Base-by-base conservation (phyloP, 768 basidiomycete species). In the Leccinellum rugosiceps region DNA sequence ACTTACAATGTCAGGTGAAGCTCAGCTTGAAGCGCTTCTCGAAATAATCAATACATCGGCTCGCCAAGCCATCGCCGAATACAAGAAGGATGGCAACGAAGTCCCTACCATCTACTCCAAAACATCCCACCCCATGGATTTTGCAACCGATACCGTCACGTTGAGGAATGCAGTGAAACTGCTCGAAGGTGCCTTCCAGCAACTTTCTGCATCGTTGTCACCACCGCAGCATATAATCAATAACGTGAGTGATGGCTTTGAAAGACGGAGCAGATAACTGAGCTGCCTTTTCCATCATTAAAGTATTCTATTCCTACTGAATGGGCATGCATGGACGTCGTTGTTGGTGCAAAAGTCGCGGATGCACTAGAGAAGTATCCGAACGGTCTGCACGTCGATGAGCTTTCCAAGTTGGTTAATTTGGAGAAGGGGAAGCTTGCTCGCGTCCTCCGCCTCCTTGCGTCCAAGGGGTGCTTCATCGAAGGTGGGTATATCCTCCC, bases 371-470 rank as follows among this genome's bases (percentile, higher is more conserved):
- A 41, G 41, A 43, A 43, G 6, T 21, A 43, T 43, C 19, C 41
- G 21, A 13, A 43, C 7, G 41, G 41, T 7, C 41, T 43, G 11
- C 41, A 43, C 11, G 19, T 43, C 6, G 41, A 43, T 1, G 41
- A 43, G 6, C 41, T 43, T 43, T 43, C 41, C 41, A 21, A 21
- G 1, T 3, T 43, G 19, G 19, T 43, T 11, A 7, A 43, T 43
- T 43, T 43, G 41, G 41, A 43, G 41, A 2, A 43, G 19, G 41
- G 41, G 19, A 43, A 43, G 2, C 41, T 43, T 43, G 50, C 62
- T 45, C 71, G 69, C 2, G 50, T 72, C 23, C 61, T 74, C 11
- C 69, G 74, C n/a, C 55, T 65, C 8, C 71, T 74, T 30, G 65
- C 73, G 0, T 62, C 64, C 10, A 66, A 65, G 28, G 69, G 71